A percentile compares a stretch with the other conserved stretches of the same genome.
phyloP scores from a whole-genome alignment of 2,329 filamentous ascomycete genomes.

The Pseudocercospora eumusae region DNA sequence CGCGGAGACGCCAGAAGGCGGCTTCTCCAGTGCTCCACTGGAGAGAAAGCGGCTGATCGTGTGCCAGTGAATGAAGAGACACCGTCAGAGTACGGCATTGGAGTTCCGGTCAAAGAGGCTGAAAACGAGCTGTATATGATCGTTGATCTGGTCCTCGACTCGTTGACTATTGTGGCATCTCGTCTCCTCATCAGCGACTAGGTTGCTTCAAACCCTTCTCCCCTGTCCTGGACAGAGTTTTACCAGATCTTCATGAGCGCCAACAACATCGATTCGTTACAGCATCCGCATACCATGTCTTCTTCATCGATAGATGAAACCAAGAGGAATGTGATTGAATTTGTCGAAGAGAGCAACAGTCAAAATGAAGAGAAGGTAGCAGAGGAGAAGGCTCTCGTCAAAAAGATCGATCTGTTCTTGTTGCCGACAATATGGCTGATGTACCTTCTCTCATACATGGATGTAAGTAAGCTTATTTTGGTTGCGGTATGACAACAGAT shows the following conservation, averaged over 20 bases:
- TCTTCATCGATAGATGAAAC: slow-evolving; percentile 18
- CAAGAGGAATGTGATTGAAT: slow-evolving; percentile 30
- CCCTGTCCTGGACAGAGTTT: slow-evolving; percentile 6
- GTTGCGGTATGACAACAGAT: not conserved
- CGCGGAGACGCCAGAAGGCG: slow-evolving; percentile 6
- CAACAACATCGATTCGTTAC: slow-evolving; percentile 4
- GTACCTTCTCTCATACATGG: slow-evolving; percentile 54
- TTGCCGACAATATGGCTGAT: slow-evolving; percentile 54
- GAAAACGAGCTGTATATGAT: not conserved
- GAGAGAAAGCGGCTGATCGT: not conserved
- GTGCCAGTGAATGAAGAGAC: slow-evolving; percentile 1
- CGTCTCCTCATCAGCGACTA: not conserved
- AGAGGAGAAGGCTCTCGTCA: slow-evolving; percentile 49
- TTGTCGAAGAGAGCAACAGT: slow-evolving; percentile 28
- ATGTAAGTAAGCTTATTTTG: slow-evolving; percentile 30
- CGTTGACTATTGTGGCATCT: not conserved
- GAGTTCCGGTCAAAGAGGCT: not conserved
- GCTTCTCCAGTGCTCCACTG: not conserved
- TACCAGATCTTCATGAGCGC: not conserved
- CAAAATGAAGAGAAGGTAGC: slow-evolving; percentile 25
- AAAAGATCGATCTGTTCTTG: slow-evolving; percentile 49
- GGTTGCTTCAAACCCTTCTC: not conserved
- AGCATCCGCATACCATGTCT: not conserved
- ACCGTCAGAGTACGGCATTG: slow-evolving; percentile 1
- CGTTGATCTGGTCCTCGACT: not conserved